phyloP scores from a whole-genome alignment of 148 eudicot genomes.

The Heliamphora exappendiculata region DNA sequence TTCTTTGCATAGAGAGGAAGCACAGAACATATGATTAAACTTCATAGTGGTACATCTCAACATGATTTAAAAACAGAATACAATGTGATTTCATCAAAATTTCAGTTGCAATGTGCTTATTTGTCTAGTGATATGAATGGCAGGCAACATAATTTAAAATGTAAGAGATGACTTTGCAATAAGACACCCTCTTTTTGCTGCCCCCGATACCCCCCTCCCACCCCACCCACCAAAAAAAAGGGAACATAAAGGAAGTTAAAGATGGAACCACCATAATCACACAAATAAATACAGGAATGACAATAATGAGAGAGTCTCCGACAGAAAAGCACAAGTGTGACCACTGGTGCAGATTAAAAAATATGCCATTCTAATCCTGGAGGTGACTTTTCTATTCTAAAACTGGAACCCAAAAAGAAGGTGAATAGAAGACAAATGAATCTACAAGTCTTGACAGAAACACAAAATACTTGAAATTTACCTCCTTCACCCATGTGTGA shows the following conservation, averaged over 20 bases:
- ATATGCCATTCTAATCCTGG: background rate
- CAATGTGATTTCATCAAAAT: background rate
- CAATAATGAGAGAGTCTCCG: background rate
- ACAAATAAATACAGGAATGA: background rate
- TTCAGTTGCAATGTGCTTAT: background rate
- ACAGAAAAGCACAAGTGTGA: background rate
- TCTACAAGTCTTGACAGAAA: background rate
- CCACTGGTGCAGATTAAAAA: background rate
- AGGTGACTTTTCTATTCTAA: background rate
- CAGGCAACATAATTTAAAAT: background rate
- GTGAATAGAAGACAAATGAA: background rate
- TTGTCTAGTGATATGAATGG: background rate
- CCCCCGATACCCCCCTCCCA: background rate
- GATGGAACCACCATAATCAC: background rate
- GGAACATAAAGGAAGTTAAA: background rate
- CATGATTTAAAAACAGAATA: background rate
- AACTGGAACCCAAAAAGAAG: background rate
- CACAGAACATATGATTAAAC: background rate
- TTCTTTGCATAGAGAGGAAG: background rate
- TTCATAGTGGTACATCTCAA: background rate
- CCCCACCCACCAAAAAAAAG: too few species aligned
- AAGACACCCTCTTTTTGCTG: background rate
- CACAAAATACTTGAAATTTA: conserved; percentile 17
- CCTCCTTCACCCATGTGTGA: conserved; percentile 96
- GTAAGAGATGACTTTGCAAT: background rate